Evolutionary conservation across 306 rosid species (phyloP).

Genomic region (Alnus rubra): DNA sequence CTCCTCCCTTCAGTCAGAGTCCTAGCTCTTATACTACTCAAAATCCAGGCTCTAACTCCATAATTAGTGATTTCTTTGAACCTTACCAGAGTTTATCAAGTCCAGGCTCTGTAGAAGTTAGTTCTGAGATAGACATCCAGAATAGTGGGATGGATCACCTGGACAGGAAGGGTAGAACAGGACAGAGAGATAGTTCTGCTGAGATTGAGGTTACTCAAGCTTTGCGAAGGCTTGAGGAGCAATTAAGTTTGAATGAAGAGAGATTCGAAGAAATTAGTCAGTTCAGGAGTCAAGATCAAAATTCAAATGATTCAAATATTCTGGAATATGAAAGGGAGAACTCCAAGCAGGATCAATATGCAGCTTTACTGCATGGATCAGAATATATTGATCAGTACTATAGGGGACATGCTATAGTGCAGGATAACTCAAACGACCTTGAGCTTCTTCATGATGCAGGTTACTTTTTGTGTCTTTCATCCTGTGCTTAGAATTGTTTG

Average conservation of each 20-base stretch:
- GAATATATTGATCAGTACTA: constrained; percentile 41
- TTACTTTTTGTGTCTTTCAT: constrained; percentile 4
- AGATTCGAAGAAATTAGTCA: constrained; percentile 41
- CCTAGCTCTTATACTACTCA: constrained; percentile 39
- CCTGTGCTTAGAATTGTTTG: neutral
- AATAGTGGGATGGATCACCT: constrained; percentile 39
- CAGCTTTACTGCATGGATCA: constrained; percentile 38
- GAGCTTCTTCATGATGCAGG: constrained; percentile 16
- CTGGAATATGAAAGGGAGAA: constrained; percentile 37
- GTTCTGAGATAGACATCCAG: constrained; percentile 46
- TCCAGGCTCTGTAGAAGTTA: constrained; percentile 66
- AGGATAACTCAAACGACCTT: constrained; percentile 46
- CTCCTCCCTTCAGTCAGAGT: constrained; percentile 49
- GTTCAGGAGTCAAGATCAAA: constrained; percentile 34
- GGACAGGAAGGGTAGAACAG: constrained; percentile 44
- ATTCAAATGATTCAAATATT: constrained; percentile 31
- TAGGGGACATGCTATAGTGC: constrained; percentile 42
- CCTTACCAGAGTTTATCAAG: constrained; percentile 61
- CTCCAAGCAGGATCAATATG: constrained; percentile 44
- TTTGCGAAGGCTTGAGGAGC: constrained; percentile 66
- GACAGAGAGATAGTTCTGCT: constrained; percentile 38
- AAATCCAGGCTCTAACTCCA: constrained; percentile 46
- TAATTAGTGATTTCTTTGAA: constrained; percentile 48
- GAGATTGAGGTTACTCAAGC: constrained; percentile 60
- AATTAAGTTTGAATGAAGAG: constrained; percentile 69